Conservation (phyloP, 768 basidiomycete species). For the Phylloporus arenicola region DNA sequence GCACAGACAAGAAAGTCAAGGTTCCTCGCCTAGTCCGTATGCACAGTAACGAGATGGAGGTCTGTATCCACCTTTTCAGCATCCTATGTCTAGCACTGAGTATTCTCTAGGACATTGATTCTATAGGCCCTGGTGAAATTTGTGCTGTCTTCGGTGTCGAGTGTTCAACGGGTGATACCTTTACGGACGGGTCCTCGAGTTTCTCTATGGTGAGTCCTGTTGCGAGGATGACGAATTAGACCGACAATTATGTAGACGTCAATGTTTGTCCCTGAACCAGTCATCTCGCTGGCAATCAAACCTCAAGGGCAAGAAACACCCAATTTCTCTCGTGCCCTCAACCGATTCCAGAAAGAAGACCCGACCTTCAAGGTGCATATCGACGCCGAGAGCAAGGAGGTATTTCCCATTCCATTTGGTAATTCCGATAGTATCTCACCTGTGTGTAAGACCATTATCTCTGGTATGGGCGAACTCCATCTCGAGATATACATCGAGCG, state of each 20-base stretch:
- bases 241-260: conserved; percentile 57
- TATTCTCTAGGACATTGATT: conserved; percentile 72
- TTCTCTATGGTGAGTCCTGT: conserved; percentile 78
- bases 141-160: conserved; percentile 99
- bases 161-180: conserved; percentile 96
- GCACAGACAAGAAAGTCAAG: conserved; percentile 96
- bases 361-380: conserved; percentile 98
- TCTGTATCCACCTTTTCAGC: conserved; percentile 26
- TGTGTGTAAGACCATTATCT: conserved; percentile 83
- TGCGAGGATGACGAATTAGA: background rate
- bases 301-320: conserved; percentile 90
- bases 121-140: conserved; percentile 95
- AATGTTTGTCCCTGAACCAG: conserved; percentile 98
- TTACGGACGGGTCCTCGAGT: conserved; percentile 85
- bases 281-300: conserved; percentile 92
- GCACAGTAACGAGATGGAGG: conserved; percentile 99
- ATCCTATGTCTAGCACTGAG: background rate
- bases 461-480: conserved; percentile 99
- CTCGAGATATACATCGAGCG: conserved; percentile 99
- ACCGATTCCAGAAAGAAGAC: conserved; percentile 98
- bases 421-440: background rate
- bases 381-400: conserved; percentile 92
- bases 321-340: conserved; percentile 93
- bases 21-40: conserved; percentile 93
- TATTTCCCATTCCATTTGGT: conserved; percentile 23